Conservation (phyloP, 495 filamentous ascomycete species). For the Achaetomiella virescens region DNA sequence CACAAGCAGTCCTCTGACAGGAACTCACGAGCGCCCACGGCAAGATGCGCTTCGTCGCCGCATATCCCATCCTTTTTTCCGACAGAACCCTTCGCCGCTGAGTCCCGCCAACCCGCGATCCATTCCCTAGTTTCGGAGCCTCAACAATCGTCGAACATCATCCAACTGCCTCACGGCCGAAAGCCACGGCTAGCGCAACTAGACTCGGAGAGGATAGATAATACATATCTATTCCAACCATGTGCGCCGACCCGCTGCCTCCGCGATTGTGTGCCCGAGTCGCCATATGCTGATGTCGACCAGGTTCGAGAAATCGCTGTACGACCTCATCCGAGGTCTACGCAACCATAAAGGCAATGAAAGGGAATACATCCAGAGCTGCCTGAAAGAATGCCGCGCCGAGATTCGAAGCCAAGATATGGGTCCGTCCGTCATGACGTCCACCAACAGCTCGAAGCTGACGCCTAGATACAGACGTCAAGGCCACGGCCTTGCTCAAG, state of each 20-base stretch:
- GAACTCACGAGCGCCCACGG: background rate
- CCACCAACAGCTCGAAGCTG: slow-evolving; percentile 12
- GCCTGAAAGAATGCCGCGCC: slow-evolving; percentile 84
- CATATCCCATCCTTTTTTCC: background rate
- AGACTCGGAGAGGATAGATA: background rate
- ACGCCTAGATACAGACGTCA: slow-evolving; percentile 59
- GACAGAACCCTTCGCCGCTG: slow-evolving; percentile 7
- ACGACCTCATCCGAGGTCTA: slow-evolving; percentile 95
- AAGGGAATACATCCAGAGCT: slow-evolving; percentile 85
- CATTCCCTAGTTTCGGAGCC: background rate
- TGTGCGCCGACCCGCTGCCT: slow-evolving; percentile 13
- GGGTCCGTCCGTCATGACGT: slow-evolving; percentile 47
- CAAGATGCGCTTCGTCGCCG: slow-evolving; percentile 12
- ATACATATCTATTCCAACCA: slow-evolving; percentile 14
- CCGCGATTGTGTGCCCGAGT: background rate
- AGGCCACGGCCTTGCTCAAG: slow-evolving; percentile 91
- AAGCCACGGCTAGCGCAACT: background rate
- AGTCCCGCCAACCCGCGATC: slow-evolving; percentile 8
- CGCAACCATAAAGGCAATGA: slow-evolving; percentile 91
- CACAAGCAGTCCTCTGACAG: background rate
- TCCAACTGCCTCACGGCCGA: background rate
- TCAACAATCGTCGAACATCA: background rate
- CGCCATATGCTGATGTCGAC: slow-evolving; percentile 21
- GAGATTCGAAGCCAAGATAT: slow-evolving; percentile 89
- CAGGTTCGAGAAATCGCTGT: slow-evolving; percentile 98